A percentile compares a stretch with the other conserved stretches of the same genome.
Evolutionary conservation across 106 monocot species (phyloP).

Genomic region (Apostasia shenzhenica): DNA sequence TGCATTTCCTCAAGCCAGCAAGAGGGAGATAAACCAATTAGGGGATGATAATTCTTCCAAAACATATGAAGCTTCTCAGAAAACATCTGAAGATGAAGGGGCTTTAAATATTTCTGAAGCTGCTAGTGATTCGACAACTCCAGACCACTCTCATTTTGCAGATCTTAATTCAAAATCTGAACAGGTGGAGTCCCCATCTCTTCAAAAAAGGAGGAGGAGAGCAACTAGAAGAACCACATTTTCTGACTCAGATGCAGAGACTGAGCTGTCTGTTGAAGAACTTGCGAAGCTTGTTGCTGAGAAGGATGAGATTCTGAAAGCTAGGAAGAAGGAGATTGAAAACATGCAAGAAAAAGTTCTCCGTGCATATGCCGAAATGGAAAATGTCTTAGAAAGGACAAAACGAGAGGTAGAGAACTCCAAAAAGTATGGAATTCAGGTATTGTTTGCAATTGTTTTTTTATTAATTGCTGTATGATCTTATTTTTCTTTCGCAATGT

Average conservation of each 20-base stretch:
- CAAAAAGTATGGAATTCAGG: constrained; percentile 86
- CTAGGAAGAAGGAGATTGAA: constrained; percentile 62
- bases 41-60: constrained; percentile 1
- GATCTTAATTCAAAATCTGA: constrained; percentile 15
- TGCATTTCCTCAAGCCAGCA: constrained; percentile 31
- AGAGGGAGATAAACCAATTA: constrained; percentile 31
- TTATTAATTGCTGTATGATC: not conserved
- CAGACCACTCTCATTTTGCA: constrained; percentile 26
- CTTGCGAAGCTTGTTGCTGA: constrained; percentile 71
- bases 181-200: constrained; percentile 8
- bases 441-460: not conserved
- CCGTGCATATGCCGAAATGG: constrained; percentile 83
- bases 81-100: not conserved
- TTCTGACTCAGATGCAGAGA: constrained; percentile 54
- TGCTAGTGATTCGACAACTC: constrained; percentile 14
- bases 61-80: not conserved
- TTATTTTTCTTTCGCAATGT: not conserved
- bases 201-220: constrained; percentile 19
- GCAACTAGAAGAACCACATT: constrained; percentile 32
- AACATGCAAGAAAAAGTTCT: constrained; percentile 85
- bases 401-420: constrained; percentile 82
- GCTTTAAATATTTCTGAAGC: constrained; percentile 1
- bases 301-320: constrained; percentile 65
- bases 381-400: constrained; percentile 68
- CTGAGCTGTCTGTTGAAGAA: constrained; percentile 64